phyloP scores from a whole-genome alignment of 306 rosid species.

The Sesbania bispinosa region DNA sequence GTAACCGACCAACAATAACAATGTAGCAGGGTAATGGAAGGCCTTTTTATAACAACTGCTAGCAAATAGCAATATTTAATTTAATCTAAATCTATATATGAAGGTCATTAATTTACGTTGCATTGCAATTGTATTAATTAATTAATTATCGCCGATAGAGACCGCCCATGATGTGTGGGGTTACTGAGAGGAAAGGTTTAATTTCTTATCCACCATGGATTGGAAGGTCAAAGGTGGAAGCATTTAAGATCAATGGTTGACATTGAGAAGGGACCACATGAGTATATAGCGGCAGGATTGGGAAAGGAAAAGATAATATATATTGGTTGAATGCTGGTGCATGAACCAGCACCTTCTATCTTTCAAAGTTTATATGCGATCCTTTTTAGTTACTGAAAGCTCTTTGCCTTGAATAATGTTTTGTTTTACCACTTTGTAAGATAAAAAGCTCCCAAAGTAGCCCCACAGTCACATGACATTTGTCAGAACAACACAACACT shows the following conservation, averaged over 20 bases:
- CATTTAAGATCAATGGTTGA: constrained; percentile 33
- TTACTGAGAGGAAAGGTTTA: neutral
- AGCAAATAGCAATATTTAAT: too few relatives aligned
- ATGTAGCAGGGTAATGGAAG: neutral
- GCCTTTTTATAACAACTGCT: constrained; percentile 10
- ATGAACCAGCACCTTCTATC: constrained; percentile 32
- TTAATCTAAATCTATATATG: too few relatives aligned
- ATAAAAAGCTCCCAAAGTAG: constrained; percentile 33
- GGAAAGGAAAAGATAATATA: constrained; percentile 1
- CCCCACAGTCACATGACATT: constrained; percentile 76
- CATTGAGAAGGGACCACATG: constrained; percentile 31
- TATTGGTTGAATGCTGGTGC: constrained; percentile 47
- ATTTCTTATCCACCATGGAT: constrained; percentile 30
- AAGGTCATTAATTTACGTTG: constrained; percentile 25
- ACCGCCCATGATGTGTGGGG: constrained; percentile 65
- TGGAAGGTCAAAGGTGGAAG: constrained; percentile 32
- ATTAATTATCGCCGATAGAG: constrained; percentile 26
- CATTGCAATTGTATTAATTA: constrained; percentile 14
- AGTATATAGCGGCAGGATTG: neutral
- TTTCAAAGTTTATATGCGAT: constrained; percentile 3
- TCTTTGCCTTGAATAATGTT: constrained; percentile 11
- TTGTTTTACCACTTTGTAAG: constrained; percentile 26
- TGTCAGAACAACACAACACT: constrained; percentile 47
- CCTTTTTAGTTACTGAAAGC: constrained; percentile 31
- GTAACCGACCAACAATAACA: neutral